Evolutionary conservation across 805 yeast genomes (phyloP).

Genomic region (Wickerhamomyces mucosus): DNA sequence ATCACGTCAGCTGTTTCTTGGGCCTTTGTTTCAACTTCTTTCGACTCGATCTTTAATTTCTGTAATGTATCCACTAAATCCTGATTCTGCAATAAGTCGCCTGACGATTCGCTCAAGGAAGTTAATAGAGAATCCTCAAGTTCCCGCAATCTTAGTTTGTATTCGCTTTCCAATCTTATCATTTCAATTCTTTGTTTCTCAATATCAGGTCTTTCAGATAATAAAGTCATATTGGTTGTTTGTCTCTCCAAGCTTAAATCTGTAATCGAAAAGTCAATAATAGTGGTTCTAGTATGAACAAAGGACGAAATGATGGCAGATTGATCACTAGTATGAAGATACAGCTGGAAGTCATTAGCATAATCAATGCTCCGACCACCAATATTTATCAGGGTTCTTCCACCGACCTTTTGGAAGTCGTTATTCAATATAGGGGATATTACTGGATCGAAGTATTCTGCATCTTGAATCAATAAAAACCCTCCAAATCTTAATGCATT

Average conservation of each 20-base stretch:
- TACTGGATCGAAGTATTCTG: slow-evolving; percentile 73
- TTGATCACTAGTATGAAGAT: slow-evolving; percentile 43
- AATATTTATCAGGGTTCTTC: slow-evolving; percentile 50
- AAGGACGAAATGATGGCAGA: slow-evolving; percentile 37
- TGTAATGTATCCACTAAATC: slow-evolving; percentile 52
- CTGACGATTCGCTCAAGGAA: slow-evolving; percentile 46
- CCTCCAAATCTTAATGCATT: slow-evolving; percentile 83
- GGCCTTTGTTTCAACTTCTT: slow-evolving; percentile 41
- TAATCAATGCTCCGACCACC: slow-evolving; percentile 61
- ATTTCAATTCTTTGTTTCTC: slow-evolving; percentile 48
- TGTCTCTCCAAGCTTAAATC: slow-evolving; percentile 54
- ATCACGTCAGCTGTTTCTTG: slow-evolving; percentile 46
- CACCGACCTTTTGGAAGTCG: slow-evolving; percentile 60
- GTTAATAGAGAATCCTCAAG: slow-evolving; percentile 53
- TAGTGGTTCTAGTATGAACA: slow-evolving; percentile 50
- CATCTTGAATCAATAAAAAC: slow-evolving; percentile 60
- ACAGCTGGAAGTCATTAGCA: slow-evolving; percentile 52
- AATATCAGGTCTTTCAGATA: slow-evolving; percentile 53
- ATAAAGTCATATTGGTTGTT: slow-evolving; percentile 47
- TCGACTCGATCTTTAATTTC: slow-evolving; percentile 52
- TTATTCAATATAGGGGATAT: slow-evolving; percentile 50
- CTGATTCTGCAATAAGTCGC: slow-evolving; percentile 62
- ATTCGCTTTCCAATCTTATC: slow-evolving; percentile 48
- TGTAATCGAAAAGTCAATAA: slow-evolving; percentile 69
- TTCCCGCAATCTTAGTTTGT: slow-evolving; percentile 38